Percentiles rank a stretch among this genome's conserved stretches.
These are phyloP conservation scores for Ceratocystiopsis sp. DNA, from an alignment of 2,329 filamentous ascomycete species.

Conservation along the genomic window DNA sequence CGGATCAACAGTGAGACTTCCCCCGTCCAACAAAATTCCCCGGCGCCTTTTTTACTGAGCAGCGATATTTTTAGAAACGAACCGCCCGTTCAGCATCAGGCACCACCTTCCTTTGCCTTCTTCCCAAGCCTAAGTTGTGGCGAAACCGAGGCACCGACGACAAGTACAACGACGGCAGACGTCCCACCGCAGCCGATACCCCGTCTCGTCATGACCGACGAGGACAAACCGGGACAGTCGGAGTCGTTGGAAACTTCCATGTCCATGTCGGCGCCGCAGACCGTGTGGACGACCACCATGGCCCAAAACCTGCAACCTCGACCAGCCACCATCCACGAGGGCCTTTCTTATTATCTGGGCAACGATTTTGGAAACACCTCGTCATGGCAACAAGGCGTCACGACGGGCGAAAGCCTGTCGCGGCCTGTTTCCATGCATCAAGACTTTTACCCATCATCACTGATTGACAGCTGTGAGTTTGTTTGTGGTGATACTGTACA, in stretches of 20 bases:
- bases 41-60: too few relatives aligned
- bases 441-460: constrained; percentile 34
- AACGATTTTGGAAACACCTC: constrained; percentile 35
- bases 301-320: constrained; percentile 33
- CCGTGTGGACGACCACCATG: constrained; percentile 38
- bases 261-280: constrained; percentile 23
- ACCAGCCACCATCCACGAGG: constrained; percentile 43
- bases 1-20: too few relatives aligned
- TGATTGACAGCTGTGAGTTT: constrained; percentile 32
- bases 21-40: too few relatives aligned
- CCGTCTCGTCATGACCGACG: constrained; percentile 29
- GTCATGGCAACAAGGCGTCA: constrained; percentile 31
- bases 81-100: constrained; percentile 18
- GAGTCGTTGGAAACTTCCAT: constrained; percentile 22
- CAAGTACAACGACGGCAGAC: constrained; percentile 19
- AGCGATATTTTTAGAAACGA: constrained; percentile 1
- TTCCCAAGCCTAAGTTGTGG: constrained; percentile 18
- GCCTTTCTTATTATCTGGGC: constrained; percentile 40
- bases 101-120: constrained; percentile 30
- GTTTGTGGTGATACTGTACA: background rate
- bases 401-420: constrained; percentile 32
- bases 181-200: constrained; percentile 23
- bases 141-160: background rate
- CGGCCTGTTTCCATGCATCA: constrained; percentile 41
- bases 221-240: constrained; percentile 28